Base-by-base conservation (phyloP, 208 protist species). In the Phytomonas sp. region DNA sequence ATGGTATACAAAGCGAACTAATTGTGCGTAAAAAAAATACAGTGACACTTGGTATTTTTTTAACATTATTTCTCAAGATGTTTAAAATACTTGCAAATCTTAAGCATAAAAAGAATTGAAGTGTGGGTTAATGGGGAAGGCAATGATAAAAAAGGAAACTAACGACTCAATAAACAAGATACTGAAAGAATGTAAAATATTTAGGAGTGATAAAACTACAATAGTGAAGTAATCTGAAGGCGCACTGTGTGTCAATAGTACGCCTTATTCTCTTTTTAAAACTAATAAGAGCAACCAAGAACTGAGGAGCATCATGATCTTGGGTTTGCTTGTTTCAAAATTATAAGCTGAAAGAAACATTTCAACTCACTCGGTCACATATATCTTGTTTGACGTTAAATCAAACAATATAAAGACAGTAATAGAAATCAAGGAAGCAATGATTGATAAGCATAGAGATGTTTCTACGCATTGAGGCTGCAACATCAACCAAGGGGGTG, bases 291-390 rank as follows among this genome's bases (percentile, higher is more conserved):
- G n/a, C 20, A 70, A 20, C 62, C 23, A 68, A 68, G 71, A 40
- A 72, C 59, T 53, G 34, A 67, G 7, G 28, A 79, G 8, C 13
- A 56, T 56, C 8, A 56, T 4, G 1, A 60, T 40, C 15, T 68
- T 73, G 33, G 43, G 59, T 29, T 40, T 74, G 46, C 56, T 72
- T 4, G 32, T 60, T 56, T 74, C 17, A 56, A 56, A 26, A 8
- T 20, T 56, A 6, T 26, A 56, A 26, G 26, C 13, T 11, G 46
- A 6, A 56, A 23, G 6, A 26, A 56, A 56, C 23, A 26, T 65
- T 67, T 66, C 60, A 66, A 34, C 65, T 26, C 37, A 46, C 23
- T 4, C 15, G 5, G 23, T 0, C 26, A 56, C 20, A 20, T 56
- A 26, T 56, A 56, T 56, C 20, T 26, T 20, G 20, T 26, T 56